phyloP scores from a whole-genome alignment of 1,284 basidiomycete species.

The Ustilago loliicola region DNA sequence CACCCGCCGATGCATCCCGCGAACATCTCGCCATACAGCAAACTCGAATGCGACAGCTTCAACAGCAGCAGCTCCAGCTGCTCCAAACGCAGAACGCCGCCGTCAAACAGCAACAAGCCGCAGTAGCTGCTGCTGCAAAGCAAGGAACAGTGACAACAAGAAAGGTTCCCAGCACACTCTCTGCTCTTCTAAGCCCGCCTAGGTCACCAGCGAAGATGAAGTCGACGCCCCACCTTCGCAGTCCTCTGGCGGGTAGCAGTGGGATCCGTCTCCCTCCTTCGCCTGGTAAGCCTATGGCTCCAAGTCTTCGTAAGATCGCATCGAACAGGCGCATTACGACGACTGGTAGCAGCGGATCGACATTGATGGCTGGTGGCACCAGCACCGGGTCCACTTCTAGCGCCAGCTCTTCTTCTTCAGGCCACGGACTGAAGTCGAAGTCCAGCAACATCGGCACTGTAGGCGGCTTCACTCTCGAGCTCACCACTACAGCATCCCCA shows the following conservation, averaged over 20 bases:
- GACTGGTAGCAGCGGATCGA: background rate
- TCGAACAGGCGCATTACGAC: constrained; percentile 49
- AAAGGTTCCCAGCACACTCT: constrained; percentile 31
- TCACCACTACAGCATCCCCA: constrained; percentile 42
- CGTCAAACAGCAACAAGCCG: constrained; percentile 6
- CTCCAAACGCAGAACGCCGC: constrained; percentile 33
- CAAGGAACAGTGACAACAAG: constrained; percentile 22
- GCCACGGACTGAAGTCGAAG: constrained; percentile 14
- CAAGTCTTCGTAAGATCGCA: constrained; percentile 52
- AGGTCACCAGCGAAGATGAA: constrained; percentile 53
- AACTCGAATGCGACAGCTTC: constrained; percentile 36
- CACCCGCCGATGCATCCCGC: constrained; percentile 31
- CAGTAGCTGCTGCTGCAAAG: constrained; percentile 8
- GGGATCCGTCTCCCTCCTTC: constrained; percentile 25
- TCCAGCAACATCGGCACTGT: constrained; percentile 16
- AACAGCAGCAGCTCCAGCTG: constrained; percentile 41
- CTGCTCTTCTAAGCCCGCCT: constrained; percentile 41
- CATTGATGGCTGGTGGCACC: constrained; percentile 8
- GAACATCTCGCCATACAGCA: constrained; percentile 39
- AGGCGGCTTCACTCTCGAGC: constrained; percentile 38
- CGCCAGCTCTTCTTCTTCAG: constrained; percentile 26
- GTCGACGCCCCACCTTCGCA: constrained; percentile 52
- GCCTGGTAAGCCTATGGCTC: constrained; percentile 21
- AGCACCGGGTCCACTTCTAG: constrained; percentile 26
- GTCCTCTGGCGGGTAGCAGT: constrained; percentile 13